phyloP scores from a whole-genome alignment of 257 asterid genomes.

The Ophiorrhiza pumila region DNA sequence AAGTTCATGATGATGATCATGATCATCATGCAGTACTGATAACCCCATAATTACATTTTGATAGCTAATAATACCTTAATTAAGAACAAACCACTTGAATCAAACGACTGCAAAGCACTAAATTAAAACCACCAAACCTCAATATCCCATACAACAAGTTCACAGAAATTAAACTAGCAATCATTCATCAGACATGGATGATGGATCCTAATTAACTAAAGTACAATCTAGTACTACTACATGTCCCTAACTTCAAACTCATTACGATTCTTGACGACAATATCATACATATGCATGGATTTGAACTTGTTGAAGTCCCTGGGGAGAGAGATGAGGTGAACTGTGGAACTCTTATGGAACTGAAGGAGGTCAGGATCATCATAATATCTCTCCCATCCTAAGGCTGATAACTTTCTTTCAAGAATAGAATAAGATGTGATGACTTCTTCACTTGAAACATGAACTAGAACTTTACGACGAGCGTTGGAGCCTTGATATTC shows the following conservation, averaged over 20 bases:
- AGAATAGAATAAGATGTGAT: slow-evolving; percentile 38
- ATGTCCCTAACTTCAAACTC: slow-evolving; percentile 40
- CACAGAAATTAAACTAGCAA: too few relatives aligned
- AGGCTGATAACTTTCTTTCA: slow-evolving; percentile 28
- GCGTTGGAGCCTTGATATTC: slow-evolving; percentile 21
- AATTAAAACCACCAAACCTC: background rate
- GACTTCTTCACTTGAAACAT: slow-evolving; percentile 29
- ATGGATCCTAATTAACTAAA: too few relatives aligned
- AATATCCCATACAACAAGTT: background rate
- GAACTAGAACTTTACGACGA: slow-evolving; percentile 40
- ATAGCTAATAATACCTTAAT: background rate
- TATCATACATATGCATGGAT: slow-evolving; percentile 43
- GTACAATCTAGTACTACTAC: slow-evolving; percentile 1
- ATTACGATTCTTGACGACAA: slow-evolving; percentile 40
- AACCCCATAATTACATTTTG: background rate
- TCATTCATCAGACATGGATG: too few relatives aligned
- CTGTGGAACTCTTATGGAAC: slow-evolving; percentile 43
- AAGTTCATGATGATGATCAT: too few relatives aligned
- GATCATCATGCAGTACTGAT: too few relatives aligned
- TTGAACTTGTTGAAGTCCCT: slow-evolving; percentile 43
- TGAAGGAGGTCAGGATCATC: slow-evolving; percentile 49
- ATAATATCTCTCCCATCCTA: slow-evolving; percentile 53
- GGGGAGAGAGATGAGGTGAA: slow-evolving; percentile 51
- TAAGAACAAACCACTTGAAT: background rate
- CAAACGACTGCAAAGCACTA: background rate